These are phyloP conservation scores for Clonostachys rosea DNA, from an alignment of 2,329 filamentous ascomycete genomes.

Conservation along the genomic window DNA sequence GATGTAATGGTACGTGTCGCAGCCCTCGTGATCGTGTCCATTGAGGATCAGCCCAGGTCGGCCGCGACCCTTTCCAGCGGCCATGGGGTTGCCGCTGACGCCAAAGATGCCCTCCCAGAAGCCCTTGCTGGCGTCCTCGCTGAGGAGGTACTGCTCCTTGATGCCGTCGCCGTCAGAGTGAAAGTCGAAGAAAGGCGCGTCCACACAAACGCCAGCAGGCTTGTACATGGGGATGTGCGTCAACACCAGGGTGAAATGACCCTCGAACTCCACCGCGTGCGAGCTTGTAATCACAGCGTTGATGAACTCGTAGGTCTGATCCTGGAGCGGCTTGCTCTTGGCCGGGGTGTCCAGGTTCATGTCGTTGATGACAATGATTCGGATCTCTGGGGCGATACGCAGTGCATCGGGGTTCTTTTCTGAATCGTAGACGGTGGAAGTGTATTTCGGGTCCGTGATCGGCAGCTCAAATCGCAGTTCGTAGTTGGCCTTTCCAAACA, in stretches of 20 bases:
- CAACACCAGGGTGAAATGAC: slow-evolving; percentile 75
- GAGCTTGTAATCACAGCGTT: slow-evolving; percentile 63
- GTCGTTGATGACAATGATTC: slow-evolving; percentile 82
- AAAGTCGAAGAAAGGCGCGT: slow-evolving; percentile 79
- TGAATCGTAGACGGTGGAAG: slow-evolving; percentile 34
- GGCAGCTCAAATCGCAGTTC: slow-evolving; percentile 71
- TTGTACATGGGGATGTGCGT: slow-evolving; percentile 94
- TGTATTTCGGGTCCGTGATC: slow-evolving; percentile 27
- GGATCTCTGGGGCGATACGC: slow-evolving; percentile 61
- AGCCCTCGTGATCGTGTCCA: slow-evolving; percentile 93
- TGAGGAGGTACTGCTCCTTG: slow-evolving; percentile 89
- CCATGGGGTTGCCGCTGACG: slow-evolving; percentile 58
- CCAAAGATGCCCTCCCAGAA: slow-evolving; percentile 85
- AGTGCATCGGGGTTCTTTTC: slow-evolving; percentile 37
- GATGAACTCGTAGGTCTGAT: slow-evolving; percentile 73
- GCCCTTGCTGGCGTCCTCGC: slow-evolving; percentile 62
- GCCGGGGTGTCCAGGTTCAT: slow-evolving; percentile 92
- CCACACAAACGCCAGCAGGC: slow-evolving; percentile 73
- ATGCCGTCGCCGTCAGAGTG: slow-evolving; percentile 65
- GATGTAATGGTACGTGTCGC: slow-evolving; percentile 81
- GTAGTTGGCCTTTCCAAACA: slow-evolving; percentile 88
- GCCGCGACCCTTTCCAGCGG: slow-evolving; percentile 58
- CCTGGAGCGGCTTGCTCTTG: slow-evolving; percentile 60
- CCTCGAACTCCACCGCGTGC: slow-evolving; percentile 53
- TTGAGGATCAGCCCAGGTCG: slow-evolving; percentile 78